Percentiles rank a stretch among this genome's conserved stretches.
Conservation (phyloP, 129 eudicot species). For the Tagetes erecta region DNA sequence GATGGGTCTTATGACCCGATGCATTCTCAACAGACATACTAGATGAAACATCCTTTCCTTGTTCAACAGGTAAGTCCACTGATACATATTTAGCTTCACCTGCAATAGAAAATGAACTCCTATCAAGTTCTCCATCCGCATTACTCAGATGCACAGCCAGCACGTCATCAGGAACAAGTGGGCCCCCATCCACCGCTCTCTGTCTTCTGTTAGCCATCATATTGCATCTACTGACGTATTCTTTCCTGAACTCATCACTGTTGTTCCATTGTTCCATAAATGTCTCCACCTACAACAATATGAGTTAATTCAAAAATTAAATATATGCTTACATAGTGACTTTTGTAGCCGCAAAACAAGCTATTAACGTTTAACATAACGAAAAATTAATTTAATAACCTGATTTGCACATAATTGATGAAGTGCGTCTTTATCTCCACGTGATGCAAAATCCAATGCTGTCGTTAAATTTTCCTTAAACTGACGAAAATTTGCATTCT, state of each 20-base stretch:
- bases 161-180: constrained; percentile 69
- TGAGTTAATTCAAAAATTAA: constrained; percentile 11
- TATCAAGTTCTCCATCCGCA: constrained; percentile 37
- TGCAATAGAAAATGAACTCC: constrained; percentile 32
- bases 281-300: constrained; percentile 53
- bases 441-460: constrained; percentile 49
- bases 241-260: constrained; percentile 66
- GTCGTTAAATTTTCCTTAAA: constrained; percentile 54
- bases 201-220: constrained; percentile 69
- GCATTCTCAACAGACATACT: constrained; percentile 18
- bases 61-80: constrained; percentile 29
- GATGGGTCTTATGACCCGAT: constrained; percentile 39
- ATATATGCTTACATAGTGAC: constrained; percentile 17
- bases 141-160: constrained; percentile 38
- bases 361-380: not conserved
- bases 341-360: constrained; percentile 8
- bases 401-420: constrained; percentile 60
- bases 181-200: constrained; percentile 61
- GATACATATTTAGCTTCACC: constrained; percentile 29
- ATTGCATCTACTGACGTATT: constrained; percentile 57
- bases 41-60: constrained; percentile 26
- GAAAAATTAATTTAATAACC: constrained; percentile 41
- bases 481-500: constrained; percentile 54
- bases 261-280: constrained; percentile 79
- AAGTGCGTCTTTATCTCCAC: constrained; percentile 57